Percentiles rank a stretch among this genome's conserved stretches.
These are phyloP conservation scores for Dunaliella primolecta DNA, from an alignment of 139 green algal species.

Conservation along the genomic window DNA sequence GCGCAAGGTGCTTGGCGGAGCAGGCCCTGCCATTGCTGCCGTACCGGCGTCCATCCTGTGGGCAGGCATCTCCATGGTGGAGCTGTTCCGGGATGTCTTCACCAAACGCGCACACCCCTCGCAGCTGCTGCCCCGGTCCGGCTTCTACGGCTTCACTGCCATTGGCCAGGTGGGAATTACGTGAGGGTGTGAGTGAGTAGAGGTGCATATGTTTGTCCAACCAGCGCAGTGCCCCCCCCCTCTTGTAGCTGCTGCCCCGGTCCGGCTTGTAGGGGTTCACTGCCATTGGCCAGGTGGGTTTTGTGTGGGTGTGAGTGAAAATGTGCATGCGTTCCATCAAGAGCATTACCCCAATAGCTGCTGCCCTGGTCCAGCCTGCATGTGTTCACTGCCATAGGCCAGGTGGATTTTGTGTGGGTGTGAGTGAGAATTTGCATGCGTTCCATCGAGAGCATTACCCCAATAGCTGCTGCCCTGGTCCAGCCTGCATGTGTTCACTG, in stretches of 20 bases:
- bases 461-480: conserved; percentile 50
- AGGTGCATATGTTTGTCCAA: not conserved
- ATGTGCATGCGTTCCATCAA: not conserved
- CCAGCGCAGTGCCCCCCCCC: too few relatives aligned
- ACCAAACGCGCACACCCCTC: conserved; percentile 40
- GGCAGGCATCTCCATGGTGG: conserved; percentile 60
- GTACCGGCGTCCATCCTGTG: conserved; percentile 72
- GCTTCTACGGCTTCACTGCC: conserved; percentile 60
- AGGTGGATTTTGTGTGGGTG: conserved; percentile 31
- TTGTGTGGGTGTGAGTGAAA: not conserved
- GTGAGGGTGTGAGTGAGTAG: not conserved
- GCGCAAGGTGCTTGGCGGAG: conserved; percentile 75
- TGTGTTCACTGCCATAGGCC: conserved; percentile 43
- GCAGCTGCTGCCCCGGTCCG: conserved; percentile 47
- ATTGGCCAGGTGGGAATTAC: conserved; percentile 37
- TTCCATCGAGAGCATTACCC: too few relatives aligned
- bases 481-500: conserved; percentile 59
- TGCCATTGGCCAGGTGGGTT: conserved; percentile 32
- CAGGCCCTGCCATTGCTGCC: conserved; percentile 68
- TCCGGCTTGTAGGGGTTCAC: conserved; percentile 64
- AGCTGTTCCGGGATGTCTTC: conserved; percentile 54
- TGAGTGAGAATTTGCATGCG: not conserved
- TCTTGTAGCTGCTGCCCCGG: conserved; percentile 43
- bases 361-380: conserved; percentile 62
- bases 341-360: too few relatives aligned